A percentile compares a stretch with the other conserved stretches of the same genome.
Evolutionary conservation across 1,139 yeast genomes (phyloP).

Genomic region (Hansenula lynferdii): DNA sequence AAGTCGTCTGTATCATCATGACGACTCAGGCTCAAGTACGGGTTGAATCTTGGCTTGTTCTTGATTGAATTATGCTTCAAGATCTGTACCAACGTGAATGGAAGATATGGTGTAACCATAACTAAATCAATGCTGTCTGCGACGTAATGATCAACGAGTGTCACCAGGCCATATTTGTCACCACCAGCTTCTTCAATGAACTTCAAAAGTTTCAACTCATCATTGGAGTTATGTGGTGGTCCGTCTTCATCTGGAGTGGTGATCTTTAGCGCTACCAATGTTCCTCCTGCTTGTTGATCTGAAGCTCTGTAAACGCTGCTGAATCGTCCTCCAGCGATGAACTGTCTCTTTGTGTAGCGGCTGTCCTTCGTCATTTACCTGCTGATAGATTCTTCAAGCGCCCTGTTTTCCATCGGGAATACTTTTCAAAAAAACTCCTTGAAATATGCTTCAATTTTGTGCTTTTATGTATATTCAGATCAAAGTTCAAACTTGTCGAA

Average conservation of each 20-base stretch:
- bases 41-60: slow-evolving; percentile 14
- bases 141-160: slow-evolving; percentile 26
- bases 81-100: slow-evolving; percentile 29
- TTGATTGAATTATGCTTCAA: slow-evolving; percentile 25
- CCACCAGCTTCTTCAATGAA: slow-evolving; percentile 14
- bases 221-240: slow-evolving; percentile 43
- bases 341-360: slow-evolving; percentile 8
- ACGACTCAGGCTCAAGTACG: no score
- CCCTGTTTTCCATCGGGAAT: no score
- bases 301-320: slow-evolving; percentile 29
- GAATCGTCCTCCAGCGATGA: slow-evolving; percentile 29
- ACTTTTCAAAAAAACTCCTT: no score
- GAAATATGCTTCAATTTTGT: no score
- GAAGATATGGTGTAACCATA: slow-evolving; percentile 37
- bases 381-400: no score
- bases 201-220: slow-evolving; percentile 34
- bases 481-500: no score
- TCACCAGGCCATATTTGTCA: slow-evolving; percentile 19
- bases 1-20: background rate
- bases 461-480: no score
- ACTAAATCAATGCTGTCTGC: slow-evolving; percentile 32
- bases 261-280: slow-evolving; percentile 37
- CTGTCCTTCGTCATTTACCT: background rate
- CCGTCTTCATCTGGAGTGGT: slow-evolving; percentile 41
- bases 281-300: slow-evolving; percentile 5